These are phyloP conservation scores for Trichophyton verrucosum DNA, from an alignment of 2,329 filamentous ascomycete species.

Conservation along the genomic window DNA sequence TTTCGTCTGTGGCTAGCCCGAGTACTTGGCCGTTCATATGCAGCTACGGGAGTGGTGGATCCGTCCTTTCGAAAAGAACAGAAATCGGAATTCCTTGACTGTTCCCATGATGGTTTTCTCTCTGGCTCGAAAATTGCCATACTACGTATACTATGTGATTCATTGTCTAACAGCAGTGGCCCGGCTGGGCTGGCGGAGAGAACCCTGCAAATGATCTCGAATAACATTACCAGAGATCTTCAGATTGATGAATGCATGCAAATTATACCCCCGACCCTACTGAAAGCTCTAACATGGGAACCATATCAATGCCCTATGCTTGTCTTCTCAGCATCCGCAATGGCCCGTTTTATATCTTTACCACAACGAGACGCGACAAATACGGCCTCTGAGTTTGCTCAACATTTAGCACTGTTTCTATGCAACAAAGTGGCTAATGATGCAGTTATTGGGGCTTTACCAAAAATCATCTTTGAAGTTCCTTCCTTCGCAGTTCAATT, in stretches of 20 bases:
- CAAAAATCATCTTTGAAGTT: conserved; percentile 52
- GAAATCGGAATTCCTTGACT: conserved; percentile 7
- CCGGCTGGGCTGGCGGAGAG: conserved; percentile 33
- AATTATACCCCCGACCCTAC: conserved; percentile 26
- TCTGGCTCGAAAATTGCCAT: conserved; percentile 49
- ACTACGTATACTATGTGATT: conserved; percentile 48
- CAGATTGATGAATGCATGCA: conserved; percentile 25
- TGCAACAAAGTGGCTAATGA: conserved; percentile 48
- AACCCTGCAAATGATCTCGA: conserved; percentile 34
- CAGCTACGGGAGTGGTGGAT: conserved; percentile 54
- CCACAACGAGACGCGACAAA: conserved; percentile 15
- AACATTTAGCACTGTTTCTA: conserved; percentile 36
- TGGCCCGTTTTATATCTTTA: conserved; percentile 11
- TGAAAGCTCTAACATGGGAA: conserved; percentile 32
- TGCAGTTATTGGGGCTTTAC: conserved; percentile 56
- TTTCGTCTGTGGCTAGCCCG: conserved; percentile 79
- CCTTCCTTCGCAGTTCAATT: conserved; percentile 58
- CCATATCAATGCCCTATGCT: conserved; percentile 30
- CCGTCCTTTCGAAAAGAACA: conserved; percentile 36
- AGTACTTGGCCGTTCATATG: conserved; percentile 72
- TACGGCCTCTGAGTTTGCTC: conserved; percentile 24
- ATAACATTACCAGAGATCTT: conserved; percentile 20
- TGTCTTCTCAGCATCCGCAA: conserved; percentile 15
- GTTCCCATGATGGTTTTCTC: conserved; percentile 10
- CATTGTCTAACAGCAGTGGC: conserved; percentile 46